Conservation (phyloP, 805 yeast species). For the Candida orba region DNA sequence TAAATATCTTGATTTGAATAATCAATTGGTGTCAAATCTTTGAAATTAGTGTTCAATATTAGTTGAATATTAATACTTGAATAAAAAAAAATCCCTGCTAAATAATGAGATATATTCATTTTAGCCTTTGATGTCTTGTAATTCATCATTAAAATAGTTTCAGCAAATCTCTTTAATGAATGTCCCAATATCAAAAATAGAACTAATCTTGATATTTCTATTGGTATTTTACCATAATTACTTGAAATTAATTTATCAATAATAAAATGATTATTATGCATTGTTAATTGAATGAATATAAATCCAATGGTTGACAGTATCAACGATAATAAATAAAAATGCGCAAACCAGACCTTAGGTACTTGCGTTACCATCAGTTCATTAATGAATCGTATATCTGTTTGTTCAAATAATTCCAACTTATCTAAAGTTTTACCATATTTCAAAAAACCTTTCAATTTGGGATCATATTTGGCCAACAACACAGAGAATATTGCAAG, state of each 20-base stretch:
- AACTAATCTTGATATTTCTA: conserved; percentile 17
- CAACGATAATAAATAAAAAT: conserved; percentile 49
- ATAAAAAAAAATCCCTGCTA: conserved; percentile 59
- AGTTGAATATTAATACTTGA: conserved; percentile 36
- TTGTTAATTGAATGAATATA: conserved; percentile 8
- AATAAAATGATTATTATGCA: conserved; percentile 3
- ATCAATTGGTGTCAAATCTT: conserved; percentile 1
- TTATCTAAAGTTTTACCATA: conserved; percentile 36
- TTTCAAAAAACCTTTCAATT: conserved; percentile 30
- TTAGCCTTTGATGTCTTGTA: conserved; percentile 33
- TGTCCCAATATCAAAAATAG: conserved; percentile 35
- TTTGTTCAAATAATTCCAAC: background rate
- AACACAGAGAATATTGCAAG: conserved; percentile 19
- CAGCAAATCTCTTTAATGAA: conserved; percentile 46
- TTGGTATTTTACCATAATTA: conserved; percentile 16
- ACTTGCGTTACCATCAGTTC: conserved; percentile 34
- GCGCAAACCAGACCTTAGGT: conserved; percentile 56
- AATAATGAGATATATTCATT: conserved; percentile 61
- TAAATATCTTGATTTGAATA: conserved; percentile 5
- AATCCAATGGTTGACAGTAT: conserved; percentile 23
- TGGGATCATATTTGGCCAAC: conserved; percentile 26
- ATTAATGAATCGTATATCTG: conserved; percentile 1
- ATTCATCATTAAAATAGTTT: conserved; percentile 43
- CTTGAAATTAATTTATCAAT: conserved; percentile 2
- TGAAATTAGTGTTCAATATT: conserved; percentile 22